Evolutionary conservation across 768 basidiomycete genomes (phyloP).

Genomic region (Kwoniella dendrophila): DNA sequence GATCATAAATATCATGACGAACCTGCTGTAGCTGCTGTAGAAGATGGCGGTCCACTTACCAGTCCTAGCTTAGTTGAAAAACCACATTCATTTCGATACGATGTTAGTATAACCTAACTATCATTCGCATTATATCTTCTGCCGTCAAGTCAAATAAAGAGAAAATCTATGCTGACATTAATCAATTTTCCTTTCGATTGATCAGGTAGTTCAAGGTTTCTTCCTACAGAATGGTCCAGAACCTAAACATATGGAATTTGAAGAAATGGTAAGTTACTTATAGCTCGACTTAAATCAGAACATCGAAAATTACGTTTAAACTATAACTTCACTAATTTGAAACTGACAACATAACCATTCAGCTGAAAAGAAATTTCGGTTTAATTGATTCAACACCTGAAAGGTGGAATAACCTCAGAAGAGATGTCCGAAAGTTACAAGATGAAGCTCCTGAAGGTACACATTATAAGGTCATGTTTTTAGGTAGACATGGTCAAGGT

Average conservation of each 20-base stretch:
- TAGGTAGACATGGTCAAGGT: slow-evolving; percentile 54
- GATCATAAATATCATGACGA: slow-evolving; percentile 23
- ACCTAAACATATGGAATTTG: slow-evolving; percentile 32
- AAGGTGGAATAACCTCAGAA: slow-evolving; percentile 45
- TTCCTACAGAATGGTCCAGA: slow-evolving; percentile 41
- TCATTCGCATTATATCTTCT: not conserved
- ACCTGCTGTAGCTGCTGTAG: slow-evolving; percentile 37
- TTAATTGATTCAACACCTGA: slow-evolving; percentile 42
- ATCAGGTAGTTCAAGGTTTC: slow-evolving; percentile 43
- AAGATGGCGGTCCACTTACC: slow-evolving; percentile 33
- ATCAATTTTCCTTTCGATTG: no score
- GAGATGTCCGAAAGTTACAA: slow-evolving; percentile 31
- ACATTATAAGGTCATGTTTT: slow-evolving; percentile 52
- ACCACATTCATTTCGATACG: slow-evolving; percentile 35
- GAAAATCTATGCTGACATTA: no score
- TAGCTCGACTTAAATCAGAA: no score
- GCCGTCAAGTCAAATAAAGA: no score
- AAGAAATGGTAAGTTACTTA: slow-evolving; percentile 35
- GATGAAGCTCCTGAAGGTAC: slow-evolving; percentile 39
- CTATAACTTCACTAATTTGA: not conserved
- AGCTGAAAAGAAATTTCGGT: slow-evolving; percentile 44
- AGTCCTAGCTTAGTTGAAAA: slow-evolving; percentile 26
- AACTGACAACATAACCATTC: slow-evolving; percentile 13
- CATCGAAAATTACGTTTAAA: no score
- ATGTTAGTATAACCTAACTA: slow-evolving; percentile 32